Base-by-base conservation (phyloP, 306 rosid genomes). In the Vigna nakashimae region DNA sequence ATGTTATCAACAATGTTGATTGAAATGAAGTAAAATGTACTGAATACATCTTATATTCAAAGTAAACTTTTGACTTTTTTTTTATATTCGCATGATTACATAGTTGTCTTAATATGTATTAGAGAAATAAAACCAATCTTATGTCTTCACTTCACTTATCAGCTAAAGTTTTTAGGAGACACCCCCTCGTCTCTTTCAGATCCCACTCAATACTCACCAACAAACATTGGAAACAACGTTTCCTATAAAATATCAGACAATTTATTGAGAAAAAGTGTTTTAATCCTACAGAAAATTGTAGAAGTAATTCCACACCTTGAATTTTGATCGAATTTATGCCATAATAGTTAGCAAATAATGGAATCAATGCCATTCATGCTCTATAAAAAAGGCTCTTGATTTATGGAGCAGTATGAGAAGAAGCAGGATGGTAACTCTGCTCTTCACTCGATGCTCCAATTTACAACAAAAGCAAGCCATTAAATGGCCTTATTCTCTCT, bases 391-490 rank as follows among this genome's bases (percentile, higher is more conserved):
- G 89, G 86, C 86, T 79, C 20, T 79, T 49, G 71, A 62, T 81
- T 60, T 79, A 55, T 28, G 89, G 89, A 90, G 89, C 91, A 52
- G 9, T 67, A 83, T 80, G 92, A 84, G 87, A 90, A 88, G 91
- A 85, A 69, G 86, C 88, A 81, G 80, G 84, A 77, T 67, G 16
- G 62, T 74, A 79, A 80, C 71, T 80, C 70, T 65, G 78, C 84
- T 83, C 96, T 87, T 84, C 96, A 87, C 88, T 85, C 80, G 91
- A 87, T 45, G 86, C 90, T 89, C 88, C 93, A 76, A 57, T 53
- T 73, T 22, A 45, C 8, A 64, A 58, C 1, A 60, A 49, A 1
- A 6, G 48, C 40, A 68, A 1, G 43, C 5, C 1, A 52, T 8
- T 76, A 34, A 52, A 75, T 26, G 18, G 48, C 6, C 60, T 11